Evolutionary conservation across 2,329 filamentous ascomycete genomes (phyloP), one percentile per base, ranked within the genome.

Genomic region (Diaporthe sp.): DNA sequence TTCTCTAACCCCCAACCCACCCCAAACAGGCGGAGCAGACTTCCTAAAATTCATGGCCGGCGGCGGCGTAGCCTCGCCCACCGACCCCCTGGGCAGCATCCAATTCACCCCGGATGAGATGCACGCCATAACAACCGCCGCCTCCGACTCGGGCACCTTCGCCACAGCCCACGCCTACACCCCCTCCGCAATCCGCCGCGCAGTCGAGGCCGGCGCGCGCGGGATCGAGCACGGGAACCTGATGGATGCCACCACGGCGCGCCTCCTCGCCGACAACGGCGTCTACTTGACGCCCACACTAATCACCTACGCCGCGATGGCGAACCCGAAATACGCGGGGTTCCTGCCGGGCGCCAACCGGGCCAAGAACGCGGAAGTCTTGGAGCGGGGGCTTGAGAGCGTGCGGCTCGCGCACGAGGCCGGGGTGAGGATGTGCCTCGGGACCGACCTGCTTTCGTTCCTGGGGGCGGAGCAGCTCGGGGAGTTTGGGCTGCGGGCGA

Each of bases 21-120:
- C 8, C 13, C 4, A 28, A 45, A 30, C 19, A 64, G 60, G 60
- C 12, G 90, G 90, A 2, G 87, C 89, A 0, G 88, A 92, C 78
- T 91, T 92, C 77, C 86, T 92, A 80, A 92, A 92, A 80, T 89
- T 92, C 76, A 91, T 91, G 89, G 84, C 84, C 0, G 86, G 86
- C 7, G 90, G 90, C 1, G 90, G 90, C 12, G 89, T 92, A 1
- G 85, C 87, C 0, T 88, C 85, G 15, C 88, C 89, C 0, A 90
- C 88, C 0, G 90, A 92, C 78, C 50, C 68, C 52, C 82, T 92
- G 15, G 85, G 87, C 10, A 85, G 87, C 77, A 80, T 88, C 19
- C 90, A 92, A 78, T 92, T 91, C 80, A 89, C 89, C 0, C 82
- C 85, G 0, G 87, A 85, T 40, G 88, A 90, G 78, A 86, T 90